A percentile compares a stretch with the other conserved stretches of the same genome.
Evolutionary conservation across 352 stramenopile genomes (phyloP).

Genomic region (Pythium diclinum): DNA sequence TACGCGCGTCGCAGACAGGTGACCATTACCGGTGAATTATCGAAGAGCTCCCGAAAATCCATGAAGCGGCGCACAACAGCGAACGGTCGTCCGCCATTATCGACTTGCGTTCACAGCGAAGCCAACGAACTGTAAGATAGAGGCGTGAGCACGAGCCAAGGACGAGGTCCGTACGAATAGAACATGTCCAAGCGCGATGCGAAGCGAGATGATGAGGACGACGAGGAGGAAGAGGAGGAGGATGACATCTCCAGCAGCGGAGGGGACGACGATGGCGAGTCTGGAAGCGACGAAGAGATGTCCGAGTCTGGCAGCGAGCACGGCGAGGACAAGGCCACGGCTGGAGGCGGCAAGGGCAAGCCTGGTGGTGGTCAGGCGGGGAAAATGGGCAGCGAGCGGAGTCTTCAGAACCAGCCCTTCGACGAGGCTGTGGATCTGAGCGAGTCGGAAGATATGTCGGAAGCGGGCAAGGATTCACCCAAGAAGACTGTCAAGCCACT

Average conservation of each 20-base stretch:
- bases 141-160: not conserved
- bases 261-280: conserved; percentile 58
- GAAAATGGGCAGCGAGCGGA: conserved; percentile 44
- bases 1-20: conserved; percentile 19
- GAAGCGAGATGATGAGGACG: conserved; percentile 37
- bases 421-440: conserved; percentile 87
- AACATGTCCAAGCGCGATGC: conserved; percentile 61
- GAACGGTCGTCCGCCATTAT: conserved; percentile 22
- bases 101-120: not conserved
- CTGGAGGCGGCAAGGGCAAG: not conserved
- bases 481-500: conserved; percentile 53
- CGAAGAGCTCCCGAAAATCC: conserved; percentile 6
- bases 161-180: not conserved
- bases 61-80: conserved; percentile 22
- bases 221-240: conserved; percentile 40
- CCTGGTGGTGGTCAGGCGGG: conserved; percentile 9
- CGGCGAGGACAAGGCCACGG: conserved; percentile 34
- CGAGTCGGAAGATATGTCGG: conserved; percentile 59
- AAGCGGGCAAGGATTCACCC: conserved; percentile 47
- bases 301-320: conserved; percentile 60
- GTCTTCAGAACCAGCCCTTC: conserved; percentile 77
- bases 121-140: not conserved
- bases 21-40: conserved; percentile 3
- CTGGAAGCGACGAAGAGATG: conserved; percentile 61
- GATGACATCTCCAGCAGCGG: conserved; percentile 28